Base-by-base conservation (phyloP, 2,329 filamentous ascomycete genomes). In the Immersiporthe knoxdaviesiana region DNA sequence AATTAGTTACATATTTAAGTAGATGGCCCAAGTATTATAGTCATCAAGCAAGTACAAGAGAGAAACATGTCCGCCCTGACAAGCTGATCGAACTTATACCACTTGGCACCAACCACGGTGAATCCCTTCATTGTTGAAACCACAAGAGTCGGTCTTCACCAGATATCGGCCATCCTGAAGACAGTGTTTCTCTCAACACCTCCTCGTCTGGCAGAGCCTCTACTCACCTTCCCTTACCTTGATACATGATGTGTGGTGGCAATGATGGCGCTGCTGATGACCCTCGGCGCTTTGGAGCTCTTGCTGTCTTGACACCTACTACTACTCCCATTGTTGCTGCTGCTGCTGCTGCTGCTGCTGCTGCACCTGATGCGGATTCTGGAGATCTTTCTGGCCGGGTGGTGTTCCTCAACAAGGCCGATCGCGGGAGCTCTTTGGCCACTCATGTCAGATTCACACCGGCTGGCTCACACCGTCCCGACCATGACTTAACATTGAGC, bases 251-350 rank as follows among this genome's bases (percentile, higher is more conserved):
- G 59, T 62, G 59, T 16, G n/a, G 59, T 39, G 59, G 59, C 21
- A 62, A 24, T 18, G 37, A 44, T 27, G n/a, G 21, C 21, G 12
- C 10, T 16, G 21, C 24, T 18, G 39, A 44, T 27, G 59, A 30
- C 35, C 37, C 59, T 62, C 59, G 37, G n/a, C 37, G 59, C 37
- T 62, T 62, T 27, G 59, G 59, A 16, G 59, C 59, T n/a, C 37
- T 62, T 27, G 59, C 59, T 12, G 35, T 62, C 32, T 62, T 62
- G n/a, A 62, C 37, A 16, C 7, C 59, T 41, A 24, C 24, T 62
- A 2, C 59, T 41, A 24, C 24, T 62, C 37, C 18, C 37, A 41
- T 24, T 27, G n/a, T n/a, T 27, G 37, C 37, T 18, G 37, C n/a
- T 35, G 35, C 35, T 35, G 35, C 35, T 35, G 35, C 4, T 35